Percentiles rank a stretch among this genome's conserved stretches.
Evolutionary conservation across 139 green algal species (phyloP).

Genomic region (Closterium sp.): DNA sequence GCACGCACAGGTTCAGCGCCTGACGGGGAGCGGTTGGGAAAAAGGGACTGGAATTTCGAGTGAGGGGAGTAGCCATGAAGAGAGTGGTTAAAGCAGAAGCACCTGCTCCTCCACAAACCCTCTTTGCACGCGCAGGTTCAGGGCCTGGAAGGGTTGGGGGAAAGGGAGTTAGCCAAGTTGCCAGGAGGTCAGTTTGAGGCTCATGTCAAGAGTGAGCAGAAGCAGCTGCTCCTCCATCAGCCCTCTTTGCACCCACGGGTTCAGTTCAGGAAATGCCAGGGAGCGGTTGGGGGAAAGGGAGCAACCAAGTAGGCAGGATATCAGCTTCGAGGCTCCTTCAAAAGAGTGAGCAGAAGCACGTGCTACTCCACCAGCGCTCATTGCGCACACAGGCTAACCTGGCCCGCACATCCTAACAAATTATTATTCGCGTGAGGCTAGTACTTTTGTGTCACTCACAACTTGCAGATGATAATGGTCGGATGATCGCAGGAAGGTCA

Average conservation of each 20-base stretch:
- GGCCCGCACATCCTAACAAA: too few species aligned
- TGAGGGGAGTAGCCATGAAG: too few species aligned
- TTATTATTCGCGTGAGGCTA: too few species aligned
- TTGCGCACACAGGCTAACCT: too few species aligned
- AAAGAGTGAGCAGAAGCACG: too few species aligned
- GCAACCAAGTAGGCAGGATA: background rate
- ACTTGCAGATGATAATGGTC: constrained; percentile 79
- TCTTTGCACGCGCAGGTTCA: too few species aligned
- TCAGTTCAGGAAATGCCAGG: background rate
- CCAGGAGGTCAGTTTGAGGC: too few species aligned
- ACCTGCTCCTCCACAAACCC: background rate
- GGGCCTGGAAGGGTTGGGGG: too few species aligned
- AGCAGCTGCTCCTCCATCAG: constrained; percentile 82
- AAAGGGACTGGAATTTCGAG: too few species aligned
- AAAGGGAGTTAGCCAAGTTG: too few species aligned
- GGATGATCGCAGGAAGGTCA: constrained; percentile 75
- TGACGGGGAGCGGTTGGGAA: background rate
- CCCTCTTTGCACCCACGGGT: constrained; percentile 7
- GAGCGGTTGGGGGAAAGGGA: background rate
- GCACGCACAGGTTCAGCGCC: background rate
- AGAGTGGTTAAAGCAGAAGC: too few species aligned
- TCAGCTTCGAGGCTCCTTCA: background rate
- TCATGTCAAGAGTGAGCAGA: constrained; percentile 78
- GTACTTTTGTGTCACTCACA: background rate
- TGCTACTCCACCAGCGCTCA: too few species aligned